A percentile compares a stretch with the other conserved stretches of the same genome.
Conservation (phyloP, 2,329 filamentous ascomycete genomes). For the Plenodomus tracheiphilus region DNA sequence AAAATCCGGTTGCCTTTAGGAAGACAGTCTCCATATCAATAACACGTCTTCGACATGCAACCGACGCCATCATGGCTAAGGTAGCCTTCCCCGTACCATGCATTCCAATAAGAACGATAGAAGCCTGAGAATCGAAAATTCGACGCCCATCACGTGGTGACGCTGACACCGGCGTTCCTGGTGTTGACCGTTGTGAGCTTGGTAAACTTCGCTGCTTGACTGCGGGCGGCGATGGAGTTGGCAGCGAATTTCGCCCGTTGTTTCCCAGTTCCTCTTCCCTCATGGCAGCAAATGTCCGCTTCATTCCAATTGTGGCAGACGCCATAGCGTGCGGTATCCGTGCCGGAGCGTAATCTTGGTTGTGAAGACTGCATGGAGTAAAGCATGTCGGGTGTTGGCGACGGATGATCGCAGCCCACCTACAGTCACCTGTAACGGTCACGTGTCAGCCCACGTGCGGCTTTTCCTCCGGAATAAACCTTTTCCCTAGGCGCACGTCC, state of each 20-base stretch:
- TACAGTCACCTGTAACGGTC: no score
- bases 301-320: conserved; percentile 29
- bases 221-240: conserved; percentile 14
- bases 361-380: conserved; percentile 7
- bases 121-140: conserved; percentile 63
- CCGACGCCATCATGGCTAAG: conserved; percentile 72
- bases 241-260: conserved; percentile 14
- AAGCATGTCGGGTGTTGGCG: conserved; percentile 6
- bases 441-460: conserved; percentile 7
- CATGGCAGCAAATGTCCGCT: conserved; percentile 34
- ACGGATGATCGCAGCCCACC: conserved; percentile 3
- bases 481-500: conserved; percentile 9
- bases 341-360: conserved; percentile 2
- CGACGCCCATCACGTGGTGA: conserved; percentile 30
- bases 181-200: conserved; percentile 23
- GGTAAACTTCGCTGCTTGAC: conserved; percentile 14
- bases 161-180: conserved; percentile 19
- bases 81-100: conserved; percentile 77
- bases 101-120: conserved; percentile 72
- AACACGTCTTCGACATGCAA: conserved; percentile 67
- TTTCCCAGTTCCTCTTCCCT: conserved; percentile 16
- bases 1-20: conserved; percentile 63
- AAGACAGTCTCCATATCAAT: conserved; percentile 72
- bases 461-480: conserved; percentile 12
- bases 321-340: conserved; percentile 23